These are phyloP conservation scores for Clonostachys rhizophaga DNA, from an alignment of 2,329 filamentous ascomycete species.

Conservation along the genomic window DNA sequence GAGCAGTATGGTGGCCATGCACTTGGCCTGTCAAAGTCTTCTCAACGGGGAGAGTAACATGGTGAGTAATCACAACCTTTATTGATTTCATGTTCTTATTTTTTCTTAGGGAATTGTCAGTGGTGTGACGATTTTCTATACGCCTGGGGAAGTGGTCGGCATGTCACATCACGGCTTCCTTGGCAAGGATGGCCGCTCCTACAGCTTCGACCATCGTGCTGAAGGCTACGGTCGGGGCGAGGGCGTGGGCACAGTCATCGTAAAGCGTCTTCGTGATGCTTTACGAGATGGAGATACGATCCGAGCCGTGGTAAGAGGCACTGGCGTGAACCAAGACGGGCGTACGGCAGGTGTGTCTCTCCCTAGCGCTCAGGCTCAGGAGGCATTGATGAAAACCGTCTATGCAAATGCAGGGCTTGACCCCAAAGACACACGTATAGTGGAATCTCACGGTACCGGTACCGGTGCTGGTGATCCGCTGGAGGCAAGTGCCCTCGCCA, in stretches of 20 bases:
- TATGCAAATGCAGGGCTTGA: constrained; percentile 29
- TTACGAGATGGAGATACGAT: constrained; percentile 44
- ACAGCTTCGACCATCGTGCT: neutral
- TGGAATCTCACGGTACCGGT: constrained; percentile 46
- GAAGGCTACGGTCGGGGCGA: constrained; percentile 27
- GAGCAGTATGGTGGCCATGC: neutral
- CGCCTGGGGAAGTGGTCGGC: too few relatives aligned
- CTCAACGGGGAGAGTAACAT: too few relatives aligned
- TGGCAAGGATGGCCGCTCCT: neutral
- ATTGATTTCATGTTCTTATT: too few relatives aligned
- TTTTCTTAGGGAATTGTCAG: too few relatives aligned
- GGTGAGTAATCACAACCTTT: too few relatives aligned
- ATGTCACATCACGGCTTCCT: too few relatives aligned
- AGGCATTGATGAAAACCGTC: constrained; percentile 25
- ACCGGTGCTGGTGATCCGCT: constrained; percentile 38
- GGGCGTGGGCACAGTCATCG: constrained; percentile 44
- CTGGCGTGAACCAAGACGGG: constrained; percentile 27
- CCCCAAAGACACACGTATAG: constrained; percentile 27
- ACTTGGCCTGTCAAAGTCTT: neutral
- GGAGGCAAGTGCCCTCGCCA: constrained; percentile 16
- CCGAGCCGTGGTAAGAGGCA: constrained; percentile 19
- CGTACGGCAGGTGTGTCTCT: constrained; percentile 37
- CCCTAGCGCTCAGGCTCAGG: constrained; percentile 35
- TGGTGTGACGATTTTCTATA: too few relatives aligned
- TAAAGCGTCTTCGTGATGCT: constrained; percentile 55